A percentile compares a stretch with the other conserved stretches of the same genome.
These are phyloP conservation scores for Penicillium fimorum DNA, from an alignment of 495 filamentous ascomycete species.

Conservation along the genomic window DNA sequence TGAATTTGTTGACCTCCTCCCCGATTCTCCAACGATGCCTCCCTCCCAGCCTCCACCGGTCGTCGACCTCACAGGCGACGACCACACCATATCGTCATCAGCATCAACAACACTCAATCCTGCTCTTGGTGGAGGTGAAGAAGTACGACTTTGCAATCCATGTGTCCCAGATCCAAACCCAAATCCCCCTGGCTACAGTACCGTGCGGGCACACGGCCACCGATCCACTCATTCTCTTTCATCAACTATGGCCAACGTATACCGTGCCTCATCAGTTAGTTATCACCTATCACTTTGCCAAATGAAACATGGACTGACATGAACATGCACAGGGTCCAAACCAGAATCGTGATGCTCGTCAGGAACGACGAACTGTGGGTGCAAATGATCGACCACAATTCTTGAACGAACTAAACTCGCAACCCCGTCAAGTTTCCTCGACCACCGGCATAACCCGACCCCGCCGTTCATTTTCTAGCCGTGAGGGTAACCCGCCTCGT, in stretches of 20 bases:
- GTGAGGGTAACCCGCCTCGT: slow-evolving; percentile 19
- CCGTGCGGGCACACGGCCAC: slow-evolving; percentile 28
- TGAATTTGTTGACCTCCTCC: slow-evolving; percentile 30
- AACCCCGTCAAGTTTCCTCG: neutral
- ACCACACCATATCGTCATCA: slow-evolving; percentile 19
- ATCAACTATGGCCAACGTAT: slow-evolving; percentile 16
- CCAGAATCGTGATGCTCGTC: slow-evolving; percentile 11
- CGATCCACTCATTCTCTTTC: slow-evolving; percentile 26
- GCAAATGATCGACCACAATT: slow-evolving; percentile 15
- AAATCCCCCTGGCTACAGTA: slow-evolving; percentile 49
- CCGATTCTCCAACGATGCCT: slow-evolving; percentile 21
- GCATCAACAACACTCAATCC: slow-evolving; percentile 37
- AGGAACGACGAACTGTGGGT: slow-evolving; percentile 19
- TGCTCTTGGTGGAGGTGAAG: slow-evolving; percentile 72
- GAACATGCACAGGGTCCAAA: neutral
- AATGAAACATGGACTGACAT: neutral
- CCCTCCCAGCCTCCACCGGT: slow-evolving; percentile 20
- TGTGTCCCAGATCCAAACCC: slow-evolving; percentile 91
- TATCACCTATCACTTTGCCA: neutral
- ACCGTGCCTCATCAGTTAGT: slow-evolving; percentile 15
- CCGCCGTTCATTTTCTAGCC: slow-evolving; percentile 11
- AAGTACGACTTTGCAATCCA: slow-evolving; percentile 90
- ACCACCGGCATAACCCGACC: slow-evolving; percentile 20
- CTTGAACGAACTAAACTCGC: slow-evolving; percentile 1
- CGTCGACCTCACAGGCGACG: slow-evolving; percentile 45